Base-by-base conservation (phyloP, 2,329 filamentous ascomycete species). In the Colletotrichum sp. region DNA sequence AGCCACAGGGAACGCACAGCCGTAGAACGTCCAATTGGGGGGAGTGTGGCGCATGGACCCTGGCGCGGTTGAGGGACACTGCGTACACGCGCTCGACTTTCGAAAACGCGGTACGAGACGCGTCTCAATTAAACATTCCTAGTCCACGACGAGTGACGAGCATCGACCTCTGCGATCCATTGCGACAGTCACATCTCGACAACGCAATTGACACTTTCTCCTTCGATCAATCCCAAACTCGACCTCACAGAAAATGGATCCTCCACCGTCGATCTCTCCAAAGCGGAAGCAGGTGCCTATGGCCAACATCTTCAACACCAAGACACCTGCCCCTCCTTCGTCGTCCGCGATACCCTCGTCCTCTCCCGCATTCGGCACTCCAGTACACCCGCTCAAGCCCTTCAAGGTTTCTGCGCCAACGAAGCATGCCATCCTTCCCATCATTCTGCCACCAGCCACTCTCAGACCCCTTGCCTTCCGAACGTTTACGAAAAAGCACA, bases 401-500 rank as follows among this genome's bases (percentile, higher is more conserved):
- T 93, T 93, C 82, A 87, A 86, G 39, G 84, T 90, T 77, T 86
- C 89, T 30, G 86, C 87, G 3, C 86, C 89, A 57, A 89, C 89
- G 28, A 80, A 80, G 34, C 80, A 82, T 24, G 89, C 92, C 8
- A 94, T 99, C 64, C 89, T 99, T 2, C 96, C 97, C 6, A 97
- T 99, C 73, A 89, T 98, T 44, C 92, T 99, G 6, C 96, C 96
- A 5, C 95, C 96, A 1, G 92, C 95, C 12, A 98, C 95, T 0
- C 88, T 99, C 55, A 91, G 98, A 77, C 96, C 97, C 4, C 89
- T 99, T 24, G 98, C 97, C 10, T 99, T 99, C 82, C 93, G 97
- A 63, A 98, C 95, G 0, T 98, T 99, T 79, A 99, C 97, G 3
- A 98, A 98, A 85, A 99, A 99, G 82, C 95, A 99, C 86, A 98